Conservation (phyloP, 129 eudicot species). For the Arctium minus region DNA sequence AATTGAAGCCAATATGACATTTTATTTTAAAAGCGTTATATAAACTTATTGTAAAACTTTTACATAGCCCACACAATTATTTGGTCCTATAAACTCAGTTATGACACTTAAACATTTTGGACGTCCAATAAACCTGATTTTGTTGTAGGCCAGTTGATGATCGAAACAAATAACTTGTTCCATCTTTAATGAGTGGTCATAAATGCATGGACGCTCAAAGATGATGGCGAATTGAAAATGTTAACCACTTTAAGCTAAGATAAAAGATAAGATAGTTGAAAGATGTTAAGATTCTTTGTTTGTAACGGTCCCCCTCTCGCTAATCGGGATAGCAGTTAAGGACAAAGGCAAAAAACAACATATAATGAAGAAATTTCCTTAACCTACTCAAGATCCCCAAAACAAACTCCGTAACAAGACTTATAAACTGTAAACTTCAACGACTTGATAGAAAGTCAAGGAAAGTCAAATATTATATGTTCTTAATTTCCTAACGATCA, state of each 20-base stretch:
- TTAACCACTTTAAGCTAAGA: not conserved
- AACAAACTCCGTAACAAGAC: not conserved
- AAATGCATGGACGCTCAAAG: not conserved
- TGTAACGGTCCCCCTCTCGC: not conserved
- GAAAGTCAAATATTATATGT: too few species aligned
- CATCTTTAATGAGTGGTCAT: not conserved
- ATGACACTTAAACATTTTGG: not conserved
- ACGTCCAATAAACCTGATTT: not conserved
- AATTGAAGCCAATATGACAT: too few species aligned
- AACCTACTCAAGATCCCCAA: not conserved
- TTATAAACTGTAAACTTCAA: not conserved
- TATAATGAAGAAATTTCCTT: not conserved
- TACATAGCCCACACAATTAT: too few species aligned
- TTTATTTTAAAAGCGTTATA: too few species aligned
- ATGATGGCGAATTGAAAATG: not conserved
- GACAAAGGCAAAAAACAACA: not conserved
- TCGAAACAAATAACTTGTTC: not conserved
- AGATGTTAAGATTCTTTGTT: not conserved
- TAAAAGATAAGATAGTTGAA: not conserved
- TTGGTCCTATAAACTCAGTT: too few species aligned
- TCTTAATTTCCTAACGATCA: not conserved
- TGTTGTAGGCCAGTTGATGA: not conserved
- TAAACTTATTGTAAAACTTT: not conserved
- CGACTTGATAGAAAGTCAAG: not conserved
- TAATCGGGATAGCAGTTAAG: not conserved